Conservation (phyloP, 139 green algal genomes). For the Raphidocelis subcapitata region DNA sequence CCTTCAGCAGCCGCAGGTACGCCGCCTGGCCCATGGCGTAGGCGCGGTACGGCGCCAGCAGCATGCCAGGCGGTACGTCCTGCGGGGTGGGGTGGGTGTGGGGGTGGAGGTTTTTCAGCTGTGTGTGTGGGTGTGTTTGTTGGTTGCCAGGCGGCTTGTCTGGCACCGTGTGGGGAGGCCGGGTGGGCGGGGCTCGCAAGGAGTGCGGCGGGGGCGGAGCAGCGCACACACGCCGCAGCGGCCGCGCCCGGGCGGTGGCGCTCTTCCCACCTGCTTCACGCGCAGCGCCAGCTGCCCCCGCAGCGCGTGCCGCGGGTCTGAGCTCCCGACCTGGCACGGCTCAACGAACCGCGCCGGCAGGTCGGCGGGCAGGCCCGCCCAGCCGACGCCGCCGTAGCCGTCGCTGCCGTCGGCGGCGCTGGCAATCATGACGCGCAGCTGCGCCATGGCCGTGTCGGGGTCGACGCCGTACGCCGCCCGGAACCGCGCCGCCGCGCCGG, state of each 20-base stretch:
- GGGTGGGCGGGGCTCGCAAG: not conserved
- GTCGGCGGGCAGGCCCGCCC: conserved; percentile 18
- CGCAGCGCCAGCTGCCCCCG: conserved; percentile 1
- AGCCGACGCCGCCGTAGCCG: not conserved
- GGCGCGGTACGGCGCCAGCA: conserved; percentile 15
- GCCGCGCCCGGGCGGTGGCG: no score
- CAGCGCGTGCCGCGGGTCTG: conserved; percentile 4
- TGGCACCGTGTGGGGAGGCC: not conserved
- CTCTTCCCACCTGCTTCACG: conserved; percentile 10
- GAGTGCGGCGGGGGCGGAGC: not conserved
- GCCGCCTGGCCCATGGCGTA: conserved; percentile 12
- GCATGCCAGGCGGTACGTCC: conserved; percentile 9
- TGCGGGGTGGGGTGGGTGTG: not conserved
- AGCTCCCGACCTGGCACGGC: conserved; percentile 4
- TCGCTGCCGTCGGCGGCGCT: not conserved
- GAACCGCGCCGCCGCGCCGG: not conserved
- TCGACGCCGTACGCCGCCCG: not conserved
- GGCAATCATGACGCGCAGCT: conserved; percentile 10
- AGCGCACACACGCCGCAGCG: no score
- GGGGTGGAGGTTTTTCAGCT: not conserved
- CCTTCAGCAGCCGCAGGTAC: not conserved
- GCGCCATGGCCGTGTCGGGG: not conserved
- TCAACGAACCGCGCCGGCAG: conserved; percentile 20
- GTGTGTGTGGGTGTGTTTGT: not conserved
- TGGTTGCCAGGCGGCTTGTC: not conserved